Percentiles rank a stretch among this genome's conserved stretches.
Conservation (phyloP, 2,329 filamentous ascomycete species). For the Pseudocercospora fuligena region DNA sequence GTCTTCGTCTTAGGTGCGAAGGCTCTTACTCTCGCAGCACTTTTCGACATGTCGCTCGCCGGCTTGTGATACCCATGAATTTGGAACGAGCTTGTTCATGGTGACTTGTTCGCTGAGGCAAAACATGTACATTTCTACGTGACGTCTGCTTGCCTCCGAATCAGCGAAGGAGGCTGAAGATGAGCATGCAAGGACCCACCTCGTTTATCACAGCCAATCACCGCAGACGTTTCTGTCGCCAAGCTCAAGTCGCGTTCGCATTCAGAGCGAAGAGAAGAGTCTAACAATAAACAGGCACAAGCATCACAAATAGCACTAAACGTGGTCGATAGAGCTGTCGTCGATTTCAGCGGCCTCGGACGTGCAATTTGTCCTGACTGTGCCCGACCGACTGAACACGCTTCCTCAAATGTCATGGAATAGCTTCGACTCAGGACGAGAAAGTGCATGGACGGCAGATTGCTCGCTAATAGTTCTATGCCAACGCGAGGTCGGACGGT, state of each 20-base stretch:
- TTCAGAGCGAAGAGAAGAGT: too few relatives aligned
- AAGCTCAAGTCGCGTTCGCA: not conserved
- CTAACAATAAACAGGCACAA: too few relatives aligned
- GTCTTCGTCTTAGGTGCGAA: slow-evolving; percentile 15
- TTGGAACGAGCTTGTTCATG: not conserved
- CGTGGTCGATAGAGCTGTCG: not conserved
- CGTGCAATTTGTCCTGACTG: too few relatives aligned
- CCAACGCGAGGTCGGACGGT: too few relatives aligned
- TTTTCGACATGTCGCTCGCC: not conserved
- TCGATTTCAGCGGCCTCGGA: too few relatives aligned
- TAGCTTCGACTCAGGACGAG: too few relatives aligned
- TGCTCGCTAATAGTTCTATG: too few relatives aligned
- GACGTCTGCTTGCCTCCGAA: not conserved
- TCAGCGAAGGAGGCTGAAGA: not conserved
- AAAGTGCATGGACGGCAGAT: too few relatives aligned
- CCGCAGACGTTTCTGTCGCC: not conserved
- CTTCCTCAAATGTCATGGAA: too few relatives aligned
- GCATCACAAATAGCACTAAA: too few relatives aligned
- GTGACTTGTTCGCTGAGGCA: not conserved
- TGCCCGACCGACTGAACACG: too few relatives aligned
- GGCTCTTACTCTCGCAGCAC: not conserved
- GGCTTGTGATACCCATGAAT: not conserved
- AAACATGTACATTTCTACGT: not conserved
- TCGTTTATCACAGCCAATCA: not conserved
- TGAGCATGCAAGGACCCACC: not conserved